Percentiles rank a stretch among this genome's conserved stretches.
These are phyloP conservation scores for Aphanomyces euteiches DNA, from an alignment of 352 stramenopile genomes.

Conservation along the genomic window DNA sequence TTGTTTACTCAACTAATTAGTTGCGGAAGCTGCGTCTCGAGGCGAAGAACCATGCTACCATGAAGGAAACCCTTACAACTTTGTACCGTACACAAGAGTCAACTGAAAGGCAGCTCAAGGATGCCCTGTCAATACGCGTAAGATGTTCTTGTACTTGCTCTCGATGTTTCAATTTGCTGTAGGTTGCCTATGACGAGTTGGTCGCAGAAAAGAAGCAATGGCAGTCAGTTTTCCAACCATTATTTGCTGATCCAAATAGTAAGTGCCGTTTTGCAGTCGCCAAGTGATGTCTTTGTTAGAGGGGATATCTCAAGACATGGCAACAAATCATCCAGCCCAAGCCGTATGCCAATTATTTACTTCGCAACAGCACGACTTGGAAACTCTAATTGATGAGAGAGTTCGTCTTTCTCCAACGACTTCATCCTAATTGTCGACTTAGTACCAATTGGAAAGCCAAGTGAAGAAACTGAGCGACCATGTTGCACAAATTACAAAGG, in stretches of 20 bases:
- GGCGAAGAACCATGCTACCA: slow-evolving; percentile 1
- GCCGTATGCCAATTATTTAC: slow-evolving; percentile 53
- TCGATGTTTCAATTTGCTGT: background rate
- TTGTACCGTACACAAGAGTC: background rate
- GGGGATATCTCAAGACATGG: slow-evolving; percentile 42
- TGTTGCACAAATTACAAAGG: slow-evolving; percentile 41
- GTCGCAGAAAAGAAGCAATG: slow-evolving; percentile 6
- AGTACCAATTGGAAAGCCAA: slow-evolving; percentile 47
- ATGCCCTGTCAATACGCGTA: slow-evolving; percentile 2
- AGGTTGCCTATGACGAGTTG: slow-evolving; percentile 9
- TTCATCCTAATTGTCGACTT: background rate
- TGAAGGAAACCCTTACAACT: slow-evolving; percentile 12
- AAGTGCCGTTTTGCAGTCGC: background rate
- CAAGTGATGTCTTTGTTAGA: background rate
- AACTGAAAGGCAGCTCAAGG: background rate
- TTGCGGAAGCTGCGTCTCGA: slow-evolving; percentile 1
- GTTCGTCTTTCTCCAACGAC: slow-evolving; percentile 1
- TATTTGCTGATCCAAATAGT: slow-evolving; percentile 40
- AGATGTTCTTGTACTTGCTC: background rate
- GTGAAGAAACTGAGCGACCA: slow-evolving; percentile 49
- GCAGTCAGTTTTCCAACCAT: slow-evolving; percentile 5
- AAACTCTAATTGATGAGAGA: slow-evolving; percentile 58
- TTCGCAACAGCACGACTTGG: slow-evolving; percentile 54
- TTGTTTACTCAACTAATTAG: background rate
- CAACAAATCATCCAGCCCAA: slow-evolving; percentile 43